Conservation (phyloP, 83 land plant species). For the Thuja plicata region DNA sequence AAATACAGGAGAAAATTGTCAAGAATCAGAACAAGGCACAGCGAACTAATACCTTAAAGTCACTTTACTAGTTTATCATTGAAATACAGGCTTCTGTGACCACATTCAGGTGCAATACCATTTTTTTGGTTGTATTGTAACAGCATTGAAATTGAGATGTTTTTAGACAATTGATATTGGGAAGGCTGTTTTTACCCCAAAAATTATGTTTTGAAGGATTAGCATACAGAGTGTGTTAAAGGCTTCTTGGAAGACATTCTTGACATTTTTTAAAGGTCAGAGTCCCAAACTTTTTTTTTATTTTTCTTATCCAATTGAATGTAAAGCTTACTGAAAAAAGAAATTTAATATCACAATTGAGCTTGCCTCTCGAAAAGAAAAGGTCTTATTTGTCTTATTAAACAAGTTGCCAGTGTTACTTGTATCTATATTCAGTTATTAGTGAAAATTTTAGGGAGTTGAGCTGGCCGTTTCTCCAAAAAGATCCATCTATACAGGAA, state of each 20-base stretch:
- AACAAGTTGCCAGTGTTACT: background rate
- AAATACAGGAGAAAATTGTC: conserved; percentile 29
- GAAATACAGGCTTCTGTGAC: background rate
- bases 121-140: background rate
- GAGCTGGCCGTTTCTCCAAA: too few species aligned
- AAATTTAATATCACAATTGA: background rate
- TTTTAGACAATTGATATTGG: too few species aligned
- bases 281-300: background rate
- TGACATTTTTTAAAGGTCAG: background rate
- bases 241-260: background rate
- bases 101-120: background rate
- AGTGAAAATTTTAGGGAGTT: background rate
- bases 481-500: too few species aligned
- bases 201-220: background rate
- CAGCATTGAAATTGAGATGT: background rate
- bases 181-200: too few species aligned
- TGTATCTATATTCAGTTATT: background rate
- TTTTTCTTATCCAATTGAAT: background rate
- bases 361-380: background rate
- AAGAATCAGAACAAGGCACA: conserved; percentile 35
- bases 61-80: background rate
- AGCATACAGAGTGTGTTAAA: background rate
- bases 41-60: background rate
- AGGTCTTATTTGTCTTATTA: background rate
- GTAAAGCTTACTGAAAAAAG: background rate